Evolutionary conservation across 768 basidiomycete genomes (phyloP).

Genomic region (Podaxis pistillaris): DNA sequence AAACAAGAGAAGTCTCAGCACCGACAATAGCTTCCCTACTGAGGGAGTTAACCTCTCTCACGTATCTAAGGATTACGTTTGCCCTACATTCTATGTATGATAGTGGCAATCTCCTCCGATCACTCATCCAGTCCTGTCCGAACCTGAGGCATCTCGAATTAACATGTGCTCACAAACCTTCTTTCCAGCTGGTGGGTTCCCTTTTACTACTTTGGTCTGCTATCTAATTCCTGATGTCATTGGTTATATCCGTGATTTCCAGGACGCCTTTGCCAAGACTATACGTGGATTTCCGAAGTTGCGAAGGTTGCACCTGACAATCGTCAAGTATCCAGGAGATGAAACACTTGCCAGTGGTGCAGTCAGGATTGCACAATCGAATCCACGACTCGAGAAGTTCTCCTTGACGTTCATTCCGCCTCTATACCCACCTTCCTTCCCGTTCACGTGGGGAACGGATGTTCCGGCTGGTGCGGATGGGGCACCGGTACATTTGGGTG

Average conservation of each 20-base stretch:
- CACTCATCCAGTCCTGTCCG: conserved; percentile 66
- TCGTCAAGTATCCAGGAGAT: conserved; percentile 68
- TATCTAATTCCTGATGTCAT: conserved; percentile 4
- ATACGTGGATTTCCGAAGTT: conserved; percentile 63
- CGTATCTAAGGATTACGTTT: conserved; percentile 62
- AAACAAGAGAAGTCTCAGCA: conserved; percentile 66
- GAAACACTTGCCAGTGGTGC: conserved; percentile 59
- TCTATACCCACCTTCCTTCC: conserved; percentile 47
- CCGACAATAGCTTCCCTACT: conserved; percentile 61
- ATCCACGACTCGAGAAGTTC: conserved; percentile 67
- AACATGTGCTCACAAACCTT: conserved; percentile 65
- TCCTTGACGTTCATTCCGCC: conserved; percentile 63
- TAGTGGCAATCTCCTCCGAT: conserved; percentile 65
- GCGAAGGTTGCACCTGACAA: conserved; percentile 57
- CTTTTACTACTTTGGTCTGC: not conserved
- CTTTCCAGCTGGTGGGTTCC: conserved; percentile 63
- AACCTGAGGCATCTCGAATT: conserved; percentile 61
- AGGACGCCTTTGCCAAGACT: conserved; percentile 65
- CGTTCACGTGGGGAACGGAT: conserved; percentile 25
- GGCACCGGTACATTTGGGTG: conserved; percentile 3
- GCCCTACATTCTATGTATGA: conserved; percentile 74
- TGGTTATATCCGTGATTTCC: not conserved
- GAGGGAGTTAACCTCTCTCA: conserved; percentile 51
- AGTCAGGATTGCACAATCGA: conserved; percentile 57
- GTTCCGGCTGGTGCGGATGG: not conserved